Percentiles rank a stretch among this genome's conserved stretches.
Evolutionary conservation across 1,284 basidiomycete species (phyloP).

Genomic region (Abortiporus biennis): DNA sequence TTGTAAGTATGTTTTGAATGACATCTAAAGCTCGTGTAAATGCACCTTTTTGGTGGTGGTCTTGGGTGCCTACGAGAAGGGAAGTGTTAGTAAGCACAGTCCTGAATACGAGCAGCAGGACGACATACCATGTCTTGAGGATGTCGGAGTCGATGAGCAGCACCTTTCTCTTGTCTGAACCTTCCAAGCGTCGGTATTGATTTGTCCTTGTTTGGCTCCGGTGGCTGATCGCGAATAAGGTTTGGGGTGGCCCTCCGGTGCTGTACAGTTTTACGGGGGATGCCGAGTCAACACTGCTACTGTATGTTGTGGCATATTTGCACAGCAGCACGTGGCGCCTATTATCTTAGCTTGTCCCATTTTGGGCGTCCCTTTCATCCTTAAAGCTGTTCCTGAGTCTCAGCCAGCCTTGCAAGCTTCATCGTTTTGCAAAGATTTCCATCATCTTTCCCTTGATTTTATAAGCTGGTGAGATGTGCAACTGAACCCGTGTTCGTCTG

Average conservation of each 20-base stretch:
- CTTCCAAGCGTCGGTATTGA: conserved; percentile 5
- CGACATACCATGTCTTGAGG: conserved; percentile 60
- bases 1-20: neutral
- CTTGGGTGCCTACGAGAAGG: conserved; percentile 23
- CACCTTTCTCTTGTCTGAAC: conserved; percentile 5
- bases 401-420: too few species aligned
- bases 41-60: conserved; percentile 34
- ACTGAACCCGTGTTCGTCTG: too few species aligned
- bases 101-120: conserved; percentile 5
- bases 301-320: too few species aligned
- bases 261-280: conserved; percentile 27
- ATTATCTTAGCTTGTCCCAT: too few species aligned
- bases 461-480: too few species aligned
- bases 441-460: too few species aligned
- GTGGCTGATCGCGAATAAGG: conserved; percentile 24
- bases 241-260: conserved; percentile 25
- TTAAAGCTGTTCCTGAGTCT: too few species aligned
- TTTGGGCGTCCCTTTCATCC: too few species aligned
- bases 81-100: conserved; percentile 13
- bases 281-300: too few species aligned
- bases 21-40: neutral
- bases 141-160: conserved; percentile 30
- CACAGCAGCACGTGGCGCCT: too few species aligned
- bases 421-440: too few species aligned
- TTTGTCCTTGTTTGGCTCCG: conserved; percentile 24